Evolutionary conservation across 2,329 filamentous ascomycete species (phyloP).

Genomic region (Fusarium lateritium): DNA sequence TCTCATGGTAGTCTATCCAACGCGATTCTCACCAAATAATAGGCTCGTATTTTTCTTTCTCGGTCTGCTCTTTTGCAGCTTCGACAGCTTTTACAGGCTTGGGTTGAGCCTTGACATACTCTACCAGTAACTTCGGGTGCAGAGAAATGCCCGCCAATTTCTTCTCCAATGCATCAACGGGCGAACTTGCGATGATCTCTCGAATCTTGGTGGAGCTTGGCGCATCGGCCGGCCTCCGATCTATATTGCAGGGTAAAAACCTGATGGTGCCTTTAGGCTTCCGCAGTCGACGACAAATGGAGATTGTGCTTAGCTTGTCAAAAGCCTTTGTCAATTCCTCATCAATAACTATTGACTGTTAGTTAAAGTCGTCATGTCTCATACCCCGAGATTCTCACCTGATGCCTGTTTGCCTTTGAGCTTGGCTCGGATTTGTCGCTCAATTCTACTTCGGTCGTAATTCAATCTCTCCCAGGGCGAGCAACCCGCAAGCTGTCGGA

Average conservation of each 20-base stretch:
- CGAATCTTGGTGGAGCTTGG: conserved; percentile 49
- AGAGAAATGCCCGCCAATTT: conserved; percentile 19
- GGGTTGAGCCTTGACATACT: conserved; percentile 15
- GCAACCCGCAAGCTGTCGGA: conserved; percentile 44
- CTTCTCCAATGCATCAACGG: background rate
- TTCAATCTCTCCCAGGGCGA: conserved; percentile 34
- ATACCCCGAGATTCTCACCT: conserved; percentile 2
- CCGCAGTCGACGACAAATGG: conserved; percentile 27
- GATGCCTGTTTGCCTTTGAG: background rate
- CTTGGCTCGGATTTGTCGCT: conserved; percentile 24
- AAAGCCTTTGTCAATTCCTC: conserved; percentile 4
- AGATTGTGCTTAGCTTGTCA: conserved; percentile 16
- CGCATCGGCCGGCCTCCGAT: background rate
- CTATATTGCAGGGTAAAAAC: conserved; percentile 31
- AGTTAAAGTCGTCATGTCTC: background rate
- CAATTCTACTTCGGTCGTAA: conserved; percentile 16
- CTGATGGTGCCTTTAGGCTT: conserved; percentile 37
- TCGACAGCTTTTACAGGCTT: background rate
- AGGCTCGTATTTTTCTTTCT: background rate
- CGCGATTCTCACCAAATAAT: conserved; percentile 3
- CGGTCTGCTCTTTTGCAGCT: background rate
- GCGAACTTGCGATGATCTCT: conserved; percentile 21
- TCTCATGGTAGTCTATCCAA: too few relatives aligned
- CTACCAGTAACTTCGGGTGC: conserved; percentile 19
- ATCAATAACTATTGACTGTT: background rate